A percentile compares a stretch with the other conserved stretches of the same genome.
Conservation (phyloP, 2,329 filamentous ascomycete species). For the Colletotrichum zoysiae region DNA sequence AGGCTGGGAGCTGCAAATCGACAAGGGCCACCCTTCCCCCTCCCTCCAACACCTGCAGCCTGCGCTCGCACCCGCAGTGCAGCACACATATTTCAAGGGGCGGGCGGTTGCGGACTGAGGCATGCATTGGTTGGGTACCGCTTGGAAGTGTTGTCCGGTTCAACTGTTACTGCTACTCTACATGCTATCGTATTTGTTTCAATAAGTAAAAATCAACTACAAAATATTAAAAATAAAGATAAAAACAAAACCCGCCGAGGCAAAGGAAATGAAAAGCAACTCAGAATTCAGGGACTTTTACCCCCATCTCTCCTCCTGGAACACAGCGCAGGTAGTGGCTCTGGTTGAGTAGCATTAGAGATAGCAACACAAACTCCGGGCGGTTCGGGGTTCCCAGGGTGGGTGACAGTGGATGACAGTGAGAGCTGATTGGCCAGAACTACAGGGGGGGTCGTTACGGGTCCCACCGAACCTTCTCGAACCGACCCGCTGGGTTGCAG, state of each 20-base stretch:
- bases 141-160: neutral
- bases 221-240: neutral
- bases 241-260: no score
- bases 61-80: constrained; percentile 23
- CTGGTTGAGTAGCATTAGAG: constrained; percentile 18
- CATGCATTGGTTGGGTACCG: constrained; percentile 7
- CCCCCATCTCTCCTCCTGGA: neutral
- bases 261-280: no score
- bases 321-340: constrained; percentile 7
- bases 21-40: constrained; percentile 14
- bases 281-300: constrained; percentile 2
- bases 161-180: neutral
- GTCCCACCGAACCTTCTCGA: constrained; percentile 63
- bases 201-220: neutral
- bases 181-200: neutral
- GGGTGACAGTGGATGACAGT: constrained; percentile 20
- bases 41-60: constrained; percentile 17
- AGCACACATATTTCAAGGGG: constrained; percentile 23
- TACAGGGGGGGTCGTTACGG: constrained; percentile 33
- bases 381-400: constrained; percentile 30
- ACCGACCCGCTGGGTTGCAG: constrained; percentile 45
- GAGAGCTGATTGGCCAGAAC: constrained; percentile 14
- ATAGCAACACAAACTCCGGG: constrained; percentile 25
- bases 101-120: constrained; percentile 35
- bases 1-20: constrained; percentile 33